Evolutionary conservation across 345 rosid species (phyloP).

Genomic region (Lepidium didymum): DNA sequence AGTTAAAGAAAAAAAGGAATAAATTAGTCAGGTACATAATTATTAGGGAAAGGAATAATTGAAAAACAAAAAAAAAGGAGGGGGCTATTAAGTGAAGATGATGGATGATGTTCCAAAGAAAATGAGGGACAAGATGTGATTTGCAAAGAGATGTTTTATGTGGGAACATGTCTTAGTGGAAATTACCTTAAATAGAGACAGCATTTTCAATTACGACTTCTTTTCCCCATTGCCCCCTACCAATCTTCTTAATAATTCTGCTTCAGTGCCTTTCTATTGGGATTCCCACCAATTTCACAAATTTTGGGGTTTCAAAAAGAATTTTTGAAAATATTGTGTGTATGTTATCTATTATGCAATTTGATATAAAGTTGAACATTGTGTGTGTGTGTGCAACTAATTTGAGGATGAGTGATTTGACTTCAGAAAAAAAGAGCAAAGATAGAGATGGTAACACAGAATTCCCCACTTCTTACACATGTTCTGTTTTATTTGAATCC

Average conservation of each 20-base stretch:
- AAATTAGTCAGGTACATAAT: not conserved
- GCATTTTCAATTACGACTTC: not conserved
- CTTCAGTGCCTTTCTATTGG: slow-evolving; percentile 4
- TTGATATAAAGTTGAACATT: not conserved
- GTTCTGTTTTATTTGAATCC: slow-evolving; percentile 14
- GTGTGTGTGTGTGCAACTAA: not conserved
- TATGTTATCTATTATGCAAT: not conserved
- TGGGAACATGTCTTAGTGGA: slow-evolving; percentile 28
- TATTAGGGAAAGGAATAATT: not conserved
- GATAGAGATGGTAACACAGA: slow-evolving; percentile 14
- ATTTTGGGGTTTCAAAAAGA: not conserved
- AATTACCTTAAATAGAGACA: slow-evolving; percentile 30
- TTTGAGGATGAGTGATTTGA: slow-evolving; percentile 16
- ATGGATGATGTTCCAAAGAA: slow-evolving; percentile 12
- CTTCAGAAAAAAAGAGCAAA: slow-evolving; percentile 24
- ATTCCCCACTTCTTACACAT: slow-evolving; percentile 19
- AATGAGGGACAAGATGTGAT: slow-evolving; percentile 30
- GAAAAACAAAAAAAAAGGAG: not conserved
- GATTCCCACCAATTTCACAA: slow-evolving; percentile 18
- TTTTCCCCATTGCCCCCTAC: slow-evolving; percentile 22
- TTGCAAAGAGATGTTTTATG: slow-evolving; percentile 20
- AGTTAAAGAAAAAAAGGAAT: not conserved
- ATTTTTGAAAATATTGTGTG: not conserved
- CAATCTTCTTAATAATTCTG: not conserved
- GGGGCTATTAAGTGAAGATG: slow-evolving; percentile 1